phyloP scores from a whole-genome alignment of 2,329 filamentous ascomycete species.

The Sordariomycetes sp. region DNA sequence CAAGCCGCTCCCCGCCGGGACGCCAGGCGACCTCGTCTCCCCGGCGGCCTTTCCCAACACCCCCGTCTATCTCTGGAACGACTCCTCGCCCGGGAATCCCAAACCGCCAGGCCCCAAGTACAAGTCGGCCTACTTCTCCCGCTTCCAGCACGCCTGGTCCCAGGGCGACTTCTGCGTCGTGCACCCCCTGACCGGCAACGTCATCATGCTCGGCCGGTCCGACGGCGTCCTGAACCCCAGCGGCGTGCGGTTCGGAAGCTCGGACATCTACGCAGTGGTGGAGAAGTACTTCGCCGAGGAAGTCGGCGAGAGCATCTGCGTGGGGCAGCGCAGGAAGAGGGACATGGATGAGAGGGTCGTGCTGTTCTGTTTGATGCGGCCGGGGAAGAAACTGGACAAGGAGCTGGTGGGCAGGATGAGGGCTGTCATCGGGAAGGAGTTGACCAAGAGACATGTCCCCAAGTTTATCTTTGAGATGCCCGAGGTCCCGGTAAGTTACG shows the following conservation, averaged over 20 bases:
- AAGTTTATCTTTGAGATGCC: constrained; percentile 71
- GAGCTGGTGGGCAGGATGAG: constrained; percentile 51
- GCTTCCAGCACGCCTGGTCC: constrained; percentile 64
- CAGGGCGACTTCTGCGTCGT: constrained; percentile 73
- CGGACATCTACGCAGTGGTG: constrained; percentile 70
- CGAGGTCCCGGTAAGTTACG: constrained; percentile 66
- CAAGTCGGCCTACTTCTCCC: constrained; percentile 50
- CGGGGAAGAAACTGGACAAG: constrained; percentile 44
- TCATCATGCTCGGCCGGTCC: constrained; percentile 60
- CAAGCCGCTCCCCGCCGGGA: constrained; percentile 41
- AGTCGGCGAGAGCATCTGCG: constrained; percentile 66
- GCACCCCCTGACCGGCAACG: constrained; percentile 56
- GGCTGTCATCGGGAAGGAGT: constrained; percentile 52
- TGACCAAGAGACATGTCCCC: constrained; percentile 68
- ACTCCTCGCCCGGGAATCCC: constrained; percentile 25
- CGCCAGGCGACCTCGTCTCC: constrained; percentile 67
- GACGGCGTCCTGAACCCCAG: constrained; percentile 76
- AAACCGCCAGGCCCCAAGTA: constrained; percentile 47
- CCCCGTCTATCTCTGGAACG: constrained; percentile 58
- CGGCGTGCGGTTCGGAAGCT: constrained; percentile 70
- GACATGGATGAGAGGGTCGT: constrained; percentile 46
- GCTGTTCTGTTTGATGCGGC: constrained; percentile 46
- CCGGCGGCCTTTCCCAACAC: constrained; percentile 66
- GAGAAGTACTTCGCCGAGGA: constrained; percentile 54
- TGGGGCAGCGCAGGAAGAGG: constrained; percentile 60